Evolutionary conservation across 2,329 filamentous ascomycete genomes (phyloP), one percentile per base, ranked within the genome.

Genomic region (Phyllosticta paracitricarpa): DNA sequence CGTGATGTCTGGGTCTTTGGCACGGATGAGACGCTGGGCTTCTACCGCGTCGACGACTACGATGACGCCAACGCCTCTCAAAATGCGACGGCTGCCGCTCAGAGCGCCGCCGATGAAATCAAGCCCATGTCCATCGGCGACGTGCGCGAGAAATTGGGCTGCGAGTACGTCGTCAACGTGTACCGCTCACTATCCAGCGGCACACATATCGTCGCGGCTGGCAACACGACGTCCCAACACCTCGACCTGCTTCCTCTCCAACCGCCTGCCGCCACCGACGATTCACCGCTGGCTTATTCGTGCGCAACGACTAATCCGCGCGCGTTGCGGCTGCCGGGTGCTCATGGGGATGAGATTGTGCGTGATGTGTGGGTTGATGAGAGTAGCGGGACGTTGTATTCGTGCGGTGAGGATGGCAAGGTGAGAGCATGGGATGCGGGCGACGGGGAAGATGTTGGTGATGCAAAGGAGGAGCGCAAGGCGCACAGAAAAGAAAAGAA

Each of bases 11-110:
- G 85, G 65, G 88, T 87, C 3, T 75, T 92, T 9, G 89, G 87
- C 0, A 88, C 91, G 62, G 89, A 93, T 70, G 89, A 94, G 76
- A 85, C 84, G 62, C 82, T 91, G 64, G 86, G 87, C 19, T 80
- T 91, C 62, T 91, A 91, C 70, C 82, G 86, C 64, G 76, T 89
- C 61, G 82, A 84, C 56, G 87, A 88, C 64, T 81, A 82, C 51
- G 76, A 78, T n/a, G 81, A 83, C 54, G 82, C 19, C 19, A 2
- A 82, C 19, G 85, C 84, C 9, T 19, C n/a, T 6, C n/a, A 54
- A 24, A 26, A 33, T 5, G 54, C 24, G 25, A 10, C 24, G 26
- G 9, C 22, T 22, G 54, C 6, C 7, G 22, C 24, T 6, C 7
- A 56, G 5, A 25, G 28, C n/a, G 19, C 19, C 19, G 19, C 19